Evolutionary conservation across 2,329 filamentous ascomycete species (phyloP), one percentile per base, ranked within the genome.

Genomic region (Paecilomyces formosus): DNA sequence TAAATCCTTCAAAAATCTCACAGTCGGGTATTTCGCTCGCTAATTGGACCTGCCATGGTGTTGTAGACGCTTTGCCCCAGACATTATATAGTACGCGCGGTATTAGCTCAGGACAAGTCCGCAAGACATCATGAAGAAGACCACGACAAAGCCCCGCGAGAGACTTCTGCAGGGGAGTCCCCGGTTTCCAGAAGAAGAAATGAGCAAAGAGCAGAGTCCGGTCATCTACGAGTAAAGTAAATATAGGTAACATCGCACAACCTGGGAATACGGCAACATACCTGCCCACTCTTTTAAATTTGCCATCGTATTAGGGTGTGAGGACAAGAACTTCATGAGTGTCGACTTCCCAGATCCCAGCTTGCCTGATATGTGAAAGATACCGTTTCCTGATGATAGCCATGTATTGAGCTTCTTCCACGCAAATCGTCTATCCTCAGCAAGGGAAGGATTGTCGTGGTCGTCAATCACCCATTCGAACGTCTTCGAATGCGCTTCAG

Each of bases 151-250:
- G 56, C 1, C 60, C 60, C 1, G 13, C 15, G 21, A 55, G 54
- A 54, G 59, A 54, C 24, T 54, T 58, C 35, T 62, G 56, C 6
- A 52, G 28, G 3, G 9, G 12, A 11, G 28, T 52, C 3, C 60
- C 60, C 22, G 49, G 35, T 9, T 53, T 56, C 60, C 59, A 61
- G 28, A 62, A 62, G 54, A 61, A 62, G 33, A 61, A 58, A n/a
- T 54, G 22, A 7, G 58, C 58, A 12, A 55, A 54, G 3, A 61
- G 26, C 7, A 62, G 39, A 30, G 24, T 15, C 22, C 28, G 30
- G 24, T 50, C 15, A 26, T 31, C 39, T 51, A n/a, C 2, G 3
- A 15, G 39, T 3, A 18, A 5, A 51, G 49, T 51, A 18, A 22
- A 51, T 13, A 3, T 7, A 24, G 15, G 12, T 6, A 13, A 26